Conservation (phyloP, 768 basidiomycete genomes). For the Agrocybe pediades region DNA sequence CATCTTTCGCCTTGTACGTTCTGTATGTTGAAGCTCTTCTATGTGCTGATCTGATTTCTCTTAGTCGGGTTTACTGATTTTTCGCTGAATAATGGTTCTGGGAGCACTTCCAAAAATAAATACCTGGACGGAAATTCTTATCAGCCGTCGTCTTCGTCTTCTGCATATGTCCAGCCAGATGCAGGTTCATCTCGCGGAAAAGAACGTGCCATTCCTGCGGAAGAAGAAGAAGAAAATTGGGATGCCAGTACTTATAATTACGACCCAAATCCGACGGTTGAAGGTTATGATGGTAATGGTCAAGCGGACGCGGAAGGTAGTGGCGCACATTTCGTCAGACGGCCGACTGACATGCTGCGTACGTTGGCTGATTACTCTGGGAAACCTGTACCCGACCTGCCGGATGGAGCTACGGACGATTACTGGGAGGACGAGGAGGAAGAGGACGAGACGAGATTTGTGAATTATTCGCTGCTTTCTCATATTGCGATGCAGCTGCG, state of each 20-base stretch:
- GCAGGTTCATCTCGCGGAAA: conserved; percentile 15
- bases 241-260: conserved; percentile 15
- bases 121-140: conserved; percentile 10
- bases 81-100: conserved; percentile 12
- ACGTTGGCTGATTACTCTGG: conserved; percentile 34
- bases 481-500: conserved; percentile 88
- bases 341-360: conserved; percentile 38
- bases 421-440: conserved; percentile 69
- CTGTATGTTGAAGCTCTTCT: background rate
- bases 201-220: background rate
- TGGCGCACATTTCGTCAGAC: conserved; percentile 23
- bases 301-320: conserved; percentile 9
- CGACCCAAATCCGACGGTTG: background rate
- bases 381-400: conserved; percentile 23
- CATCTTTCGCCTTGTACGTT: conserved; percentile 17
- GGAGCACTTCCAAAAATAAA: conserved; percentile 11
- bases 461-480: conserved; percentile 85
- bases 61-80: conserved; percentile 16
- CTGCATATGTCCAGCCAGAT: conserved; percentile 2
- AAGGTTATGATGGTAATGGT: conserved; percentile 5
- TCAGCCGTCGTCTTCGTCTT: background rate
- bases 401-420: conserved; percentile 42
- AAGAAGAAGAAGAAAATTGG: conserved; percentile 18
- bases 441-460: conserved; percentile 59
- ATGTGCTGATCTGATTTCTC: background rate